Evolutionary conservation across 2,329 filamentous ascomycete species (phyloP).

Genomic region (Paecilomyces sp.): DNA sequence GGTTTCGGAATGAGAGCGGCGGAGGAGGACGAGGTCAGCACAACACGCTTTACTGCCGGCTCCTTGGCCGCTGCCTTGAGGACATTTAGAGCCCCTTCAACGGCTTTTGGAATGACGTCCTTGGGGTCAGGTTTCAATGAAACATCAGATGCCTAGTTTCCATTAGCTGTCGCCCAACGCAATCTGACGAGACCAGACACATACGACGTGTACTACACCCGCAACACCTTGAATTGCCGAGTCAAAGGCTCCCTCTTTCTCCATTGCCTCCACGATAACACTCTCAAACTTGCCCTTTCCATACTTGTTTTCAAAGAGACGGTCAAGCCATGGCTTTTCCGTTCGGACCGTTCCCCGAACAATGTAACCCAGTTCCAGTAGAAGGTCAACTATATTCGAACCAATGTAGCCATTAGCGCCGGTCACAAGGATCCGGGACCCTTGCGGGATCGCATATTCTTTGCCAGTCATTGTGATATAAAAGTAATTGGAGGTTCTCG

Average conservation of each 20-base stretch:
- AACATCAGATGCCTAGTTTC: neutral
- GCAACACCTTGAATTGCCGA: conserved; percentile 31
- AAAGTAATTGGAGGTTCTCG: neutral
- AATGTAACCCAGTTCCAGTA: conserved; percentile 35
- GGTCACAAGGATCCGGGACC: conserved; percentile 37
- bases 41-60: conserved; percentile 3
- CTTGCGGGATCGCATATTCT: conserved; percentile 14
- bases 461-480: neutral
- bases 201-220: neutral
- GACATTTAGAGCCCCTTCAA: conserved; percentile 29
- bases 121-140: conserved; percentile 35
- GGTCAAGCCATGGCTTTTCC: conserved; percentile 28
- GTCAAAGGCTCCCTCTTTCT: conserved; percentile 30
- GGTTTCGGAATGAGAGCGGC: conserved; percentile 1
- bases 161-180: neutral
- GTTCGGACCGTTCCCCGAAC: conserved; percentile 42
- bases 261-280: conserved; percentile 32
- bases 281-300: conserved; percentile 28
- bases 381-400: conserved; percentile 33
- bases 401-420: conserved; percentile 42
- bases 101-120: conserved; percentile 35
- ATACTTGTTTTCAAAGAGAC: conserved; percentile 22
- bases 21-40: conserved; percentile 6
- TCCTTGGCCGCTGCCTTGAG: conserved; percentile 20
- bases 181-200: neutral